Evolutionary conservation across 2,329 filamentous ascomycete species (phyloP), one percentile per base, ranked within the genome.

Genomic region (Diplodia intermedia): DNA sequence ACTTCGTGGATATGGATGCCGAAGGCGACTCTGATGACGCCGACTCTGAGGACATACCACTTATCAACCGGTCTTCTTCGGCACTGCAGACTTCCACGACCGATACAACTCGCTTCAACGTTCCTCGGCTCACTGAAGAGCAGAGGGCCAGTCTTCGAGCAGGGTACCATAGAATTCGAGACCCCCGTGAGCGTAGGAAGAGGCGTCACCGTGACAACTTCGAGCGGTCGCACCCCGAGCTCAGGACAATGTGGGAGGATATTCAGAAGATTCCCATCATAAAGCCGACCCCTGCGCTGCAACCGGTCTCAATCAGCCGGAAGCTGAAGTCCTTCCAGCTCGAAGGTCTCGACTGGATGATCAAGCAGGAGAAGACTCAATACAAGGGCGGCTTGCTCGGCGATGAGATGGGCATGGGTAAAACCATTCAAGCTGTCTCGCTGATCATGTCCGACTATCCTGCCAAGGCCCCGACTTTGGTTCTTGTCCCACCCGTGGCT

Each of bases 341-440:
- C 5, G 91, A 97, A 79, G 95, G 95, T 4, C 84, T 99, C 49
- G 90, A 93, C 62, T 99, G 95, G 95, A 96, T 99, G 93, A 88
- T 86, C 69, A 89, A 86, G 67, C 97, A 98, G 85, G 95, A 99
- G 77, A 84, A 91, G 79, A 91, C 88, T 0, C 82, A 90, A 49
- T 98, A 94, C 86, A 92, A 89, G 75, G 95, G 95, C 20, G 95
- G 95, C 15, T 84, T 99, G 2, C 86, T 99, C 1, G 95, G 95
- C 69, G 95, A 99, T 73, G 95, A 99, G 80, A 99, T 99, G 95
- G 95, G 95, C 7, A 91, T 99, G 81, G 95, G 95, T 61, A 99
- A 99, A 82, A 99, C 95, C 0, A 98, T 99, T 62, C 95, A 99
- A 79, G 94, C 95, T 2, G 95, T 99, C 20, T 97, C 94, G 3